phyloP scores from a whole-genome alignment of 2,329 filamentous ascomycete species.

The Macrophomina phaseolina region DNA sequence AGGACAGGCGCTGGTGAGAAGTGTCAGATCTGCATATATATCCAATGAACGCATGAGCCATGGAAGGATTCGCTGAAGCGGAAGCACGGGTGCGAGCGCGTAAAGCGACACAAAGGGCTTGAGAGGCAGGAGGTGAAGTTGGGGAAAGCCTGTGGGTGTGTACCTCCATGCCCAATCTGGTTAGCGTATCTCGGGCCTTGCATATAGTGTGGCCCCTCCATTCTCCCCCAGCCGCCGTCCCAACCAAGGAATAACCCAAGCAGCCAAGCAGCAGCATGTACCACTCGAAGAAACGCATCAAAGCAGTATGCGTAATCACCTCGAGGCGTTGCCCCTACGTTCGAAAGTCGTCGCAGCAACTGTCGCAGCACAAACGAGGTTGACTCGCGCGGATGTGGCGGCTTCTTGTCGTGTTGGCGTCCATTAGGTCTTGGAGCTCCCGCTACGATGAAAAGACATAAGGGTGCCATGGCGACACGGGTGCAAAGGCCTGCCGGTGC shows the following conservation, averaged over 20 bases:
- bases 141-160: neutral
- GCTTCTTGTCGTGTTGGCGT: neutral
- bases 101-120: neutral
- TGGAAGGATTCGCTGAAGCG: too few species aligned
- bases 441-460: neutral
- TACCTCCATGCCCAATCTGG: neutral
- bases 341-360: neutral
- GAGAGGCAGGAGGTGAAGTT: neutral
- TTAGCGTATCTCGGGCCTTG: neutral
- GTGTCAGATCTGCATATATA: too few species aligned
- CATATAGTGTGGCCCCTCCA: slow-evolving; percentile 9
- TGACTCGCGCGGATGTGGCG: neutral
- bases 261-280: slow-evolving; percentile 2
- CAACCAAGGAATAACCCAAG: neutral
- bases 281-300: neutral
- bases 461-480: neutral
- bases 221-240: slow-evolving; percentile 8
- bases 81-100: too few species aligned
- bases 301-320: neutral
- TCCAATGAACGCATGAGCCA: too few species aligned
- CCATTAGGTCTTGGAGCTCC: neutral
- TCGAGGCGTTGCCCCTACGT: neutral
- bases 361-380: neutral
- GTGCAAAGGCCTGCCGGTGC: neutral
- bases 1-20: too few species aligned